Conservation (phyloP, 2,329 filamentous ascomycete species). For the Colletotrichum falcatum region DNA sequence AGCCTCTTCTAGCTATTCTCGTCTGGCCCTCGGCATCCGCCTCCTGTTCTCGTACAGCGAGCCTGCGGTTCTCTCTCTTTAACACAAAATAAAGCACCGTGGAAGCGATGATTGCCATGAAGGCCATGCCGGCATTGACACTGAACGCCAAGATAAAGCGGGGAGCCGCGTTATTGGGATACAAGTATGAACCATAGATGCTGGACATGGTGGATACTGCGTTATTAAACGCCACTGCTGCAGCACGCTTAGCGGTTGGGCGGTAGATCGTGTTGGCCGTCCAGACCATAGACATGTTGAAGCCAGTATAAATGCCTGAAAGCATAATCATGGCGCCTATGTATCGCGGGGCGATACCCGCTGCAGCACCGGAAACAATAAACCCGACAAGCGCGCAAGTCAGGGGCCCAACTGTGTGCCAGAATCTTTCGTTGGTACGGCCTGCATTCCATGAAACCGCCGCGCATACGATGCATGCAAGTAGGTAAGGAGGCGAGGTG, state of each 20-base stretch:
- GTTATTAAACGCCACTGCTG: conserved; percentile 44
- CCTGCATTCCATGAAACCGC: conserved; percentile 36
- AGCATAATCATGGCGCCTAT: conserved; percentile 44
- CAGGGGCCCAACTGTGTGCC: conserved; percentile 36
- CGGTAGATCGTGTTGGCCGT: conserved; percentile 44
- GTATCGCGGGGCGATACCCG: conserved; percentile 31
- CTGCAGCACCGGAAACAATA: conserved; percentile 31
- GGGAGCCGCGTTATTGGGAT: conserved; percentile 43
- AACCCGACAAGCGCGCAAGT: conserved; percentile 37
- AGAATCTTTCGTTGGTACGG: conserved; percentile 36
- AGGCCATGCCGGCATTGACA: conserved; percentile 45
- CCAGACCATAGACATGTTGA: conserved; percentile 46
- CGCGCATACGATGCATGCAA: conserved; percentile 51
- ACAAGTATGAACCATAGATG: conserved; percentile 46
- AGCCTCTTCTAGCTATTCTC: conserved; percentile 32
- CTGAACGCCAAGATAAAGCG: conserved; percentile 45
- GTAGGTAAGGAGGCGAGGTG: conserved; percentile 57
- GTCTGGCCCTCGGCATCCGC: conserved; percentile 31
- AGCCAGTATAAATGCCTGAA: conserved; percentile 44
- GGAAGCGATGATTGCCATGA: conserved; percentile 43
- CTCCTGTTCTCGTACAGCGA: conserved; percentile 42
- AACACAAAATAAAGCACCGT: conserved; percentile 43
- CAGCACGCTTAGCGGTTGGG: conserved; percentile 42
- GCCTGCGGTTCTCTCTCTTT: conserved; percentile 43
- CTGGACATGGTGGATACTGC: conserved; percentile 43